Percentiles rank a stretch among this genome's conserved stretches.
Conservation (phyloP, 768 basidiomycete species). For the Rhodotorula graminis region DNA sequence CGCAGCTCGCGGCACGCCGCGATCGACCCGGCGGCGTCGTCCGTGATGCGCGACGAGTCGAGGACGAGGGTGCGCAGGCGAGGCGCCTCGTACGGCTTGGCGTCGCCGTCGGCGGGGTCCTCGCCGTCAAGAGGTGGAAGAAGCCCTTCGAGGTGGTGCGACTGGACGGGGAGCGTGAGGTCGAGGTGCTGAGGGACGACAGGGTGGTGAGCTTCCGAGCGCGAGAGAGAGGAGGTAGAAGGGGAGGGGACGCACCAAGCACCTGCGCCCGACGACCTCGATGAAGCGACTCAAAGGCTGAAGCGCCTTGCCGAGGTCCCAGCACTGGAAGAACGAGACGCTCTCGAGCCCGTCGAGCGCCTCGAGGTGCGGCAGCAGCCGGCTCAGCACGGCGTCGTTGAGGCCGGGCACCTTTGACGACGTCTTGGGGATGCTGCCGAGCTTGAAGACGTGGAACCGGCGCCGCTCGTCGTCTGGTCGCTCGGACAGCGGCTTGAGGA, state of each 20-base stretch:
- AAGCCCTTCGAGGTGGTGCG: conserved; percentile 24
- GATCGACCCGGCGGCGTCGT: conserved; percentile 21
- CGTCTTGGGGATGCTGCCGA: conserved; percentile 27
- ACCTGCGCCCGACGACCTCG: conserved; percentile 22
- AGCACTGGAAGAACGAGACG: conserved; percentile 28
- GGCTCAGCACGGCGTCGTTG: conserved; percentile 28
- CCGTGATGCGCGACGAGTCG: conserved; percentile 33
- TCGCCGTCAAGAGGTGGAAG: conserved; percentile 5
- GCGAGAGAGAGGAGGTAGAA: too few relatives aligned
- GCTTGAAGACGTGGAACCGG: conserved; percentile 33
- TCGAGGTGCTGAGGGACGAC: conserved; percentile 17
- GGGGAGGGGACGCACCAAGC: conserved; percentile 23
- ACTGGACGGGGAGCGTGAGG: conserved; percentile 26
- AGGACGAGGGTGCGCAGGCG: conserved; percentile 35
- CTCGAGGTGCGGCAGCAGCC: conserved; percentile 33
- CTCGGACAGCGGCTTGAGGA: conserved; percentile 32
- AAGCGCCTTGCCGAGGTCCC: conserved; percentile 11
- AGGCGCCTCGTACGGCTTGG: conserved; percentile 2
- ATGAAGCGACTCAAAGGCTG: conserved; percentile 31
- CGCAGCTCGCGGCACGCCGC: conserved; percentile 24
- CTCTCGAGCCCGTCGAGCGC: conserved; percentile 32
- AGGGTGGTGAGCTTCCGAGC: too few relatives aligned
- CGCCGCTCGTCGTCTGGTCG: conserved; percentile 8
- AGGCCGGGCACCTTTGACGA: conserved; percentile 31
- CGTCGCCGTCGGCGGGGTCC: neutral